phyloP scores from a whole-genome alignment of 495 filamentous ascomycete species.

The Hamigera avellanea region DNA sequence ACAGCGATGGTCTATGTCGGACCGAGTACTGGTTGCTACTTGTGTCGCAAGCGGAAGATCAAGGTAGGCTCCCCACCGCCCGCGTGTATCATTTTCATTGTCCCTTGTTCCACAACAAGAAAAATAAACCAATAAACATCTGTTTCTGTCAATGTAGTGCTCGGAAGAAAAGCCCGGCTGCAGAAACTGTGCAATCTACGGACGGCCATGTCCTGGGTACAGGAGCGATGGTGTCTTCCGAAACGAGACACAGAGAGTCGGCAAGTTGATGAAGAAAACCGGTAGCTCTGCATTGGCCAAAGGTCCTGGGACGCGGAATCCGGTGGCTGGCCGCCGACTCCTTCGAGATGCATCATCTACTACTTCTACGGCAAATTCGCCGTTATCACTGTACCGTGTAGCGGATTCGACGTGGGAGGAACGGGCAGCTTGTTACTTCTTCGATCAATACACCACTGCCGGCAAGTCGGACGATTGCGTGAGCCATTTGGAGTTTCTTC shows the following conservation, averaged over 20 bases:
- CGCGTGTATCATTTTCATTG: constrained; percentile 2
- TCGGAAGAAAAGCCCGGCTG: constrained; percentile 32
- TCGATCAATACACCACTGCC: constrained; percentile 28
- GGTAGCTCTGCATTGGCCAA: no score
- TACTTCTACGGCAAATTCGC: not conserved
- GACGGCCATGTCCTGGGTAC: constrained; percentile 32
- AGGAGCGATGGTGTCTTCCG: constrained; percentile 27
- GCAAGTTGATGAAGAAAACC: constrained; percentile 16
- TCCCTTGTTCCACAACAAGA: no score
- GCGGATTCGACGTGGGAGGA: constrained; percentile 28
- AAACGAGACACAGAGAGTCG: constrained; percentile 26
- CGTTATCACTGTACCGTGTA: constrained; percentile 6
- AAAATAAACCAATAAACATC: no score
- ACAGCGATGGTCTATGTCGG: constrained; percentile 34
- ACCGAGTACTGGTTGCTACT: constrained; percentile 34
- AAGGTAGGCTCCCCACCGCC: constrained; percentile 20
- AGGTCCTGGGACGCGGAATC: no score
- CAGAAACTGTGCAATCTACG: constrained; percentile 30
- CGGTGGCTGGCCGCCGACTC: no score
- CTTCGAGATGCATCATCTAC: no score
- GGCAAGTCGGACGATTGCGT: constrained; percentile 11
- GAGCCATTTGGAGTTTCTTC: constrained; percentile 26
- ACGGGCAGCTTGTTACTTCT: constrained; percentile 32
- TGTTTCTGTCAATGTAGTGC: constrained; percentile 15
- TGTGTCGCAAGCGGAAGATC: constrained; percentile 37